A percentile compares a stretch with the other conserved stretches of the same genome.
These are phyloP conservation scores for Suillus sp. DNA, from an alignment of 768 basidiomycete species.

Conservation along the genomic window DNA sequence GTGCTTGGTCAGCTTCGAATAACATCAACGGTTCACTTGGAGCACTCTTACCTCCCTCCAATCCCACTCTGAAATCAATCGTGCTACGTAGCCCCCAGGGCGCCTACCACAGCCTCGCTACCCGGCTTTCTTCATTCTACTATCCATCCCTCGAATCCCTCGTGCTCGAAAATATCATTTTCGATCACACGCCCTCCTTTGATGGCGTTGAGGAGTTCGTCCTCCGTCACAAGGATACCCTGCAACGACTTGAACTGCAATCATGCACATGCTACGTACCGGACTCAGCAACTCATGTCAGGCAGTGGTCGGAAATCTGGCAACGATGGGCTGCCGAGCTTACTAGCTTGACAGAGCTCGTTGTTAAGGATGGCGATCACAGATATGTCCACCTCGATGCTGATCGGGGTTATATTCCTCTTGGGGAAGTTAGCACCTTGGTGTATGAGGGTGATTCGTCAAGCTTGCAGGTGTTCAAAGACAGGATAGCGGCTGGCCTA, in stretches of 20 bases:
- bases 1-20: conserved; percentile 34
- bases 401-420: conserved; percentile 26
- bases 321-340: conserved; percentile 26
- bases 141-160: conserved; percentile 32
- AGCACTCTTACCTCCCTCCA: conserved; percentile 28
- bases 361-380: conserved; percentile 16
- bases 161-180: conserved; percentile 33
- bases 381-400: conserved; percentile 29
- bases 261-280: conserved; percentile 31
- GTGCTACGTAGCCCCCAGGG: conserved; percentile 32
- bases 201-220: conserved; percentile 34
- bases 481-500: background rate
- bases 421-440: background rate
- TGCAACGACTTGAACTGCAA: conserved; percentile 28
- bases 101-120: conserved; percentile 30
- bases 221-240: conserved; percentile 31
- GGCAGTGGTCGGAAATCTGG: conserved; percentile 33
- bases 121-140: conserved; percentile 23
- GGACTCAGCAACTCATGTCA: conserved; percentile 14
- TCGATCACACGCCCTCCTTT: conserved; percentile 24
- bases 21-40: conserved; percentile 27
- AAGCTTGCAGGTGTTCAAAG: background rate
- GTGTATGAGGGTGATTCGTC: background rate
- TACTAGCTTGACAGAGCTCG: conserved; percentile 24
- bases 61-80: conserved; percentile 26